Conservation (phyloP, 495 filamentous ascomycete genomes). For the Parachaetomium inaequale region DNA sequence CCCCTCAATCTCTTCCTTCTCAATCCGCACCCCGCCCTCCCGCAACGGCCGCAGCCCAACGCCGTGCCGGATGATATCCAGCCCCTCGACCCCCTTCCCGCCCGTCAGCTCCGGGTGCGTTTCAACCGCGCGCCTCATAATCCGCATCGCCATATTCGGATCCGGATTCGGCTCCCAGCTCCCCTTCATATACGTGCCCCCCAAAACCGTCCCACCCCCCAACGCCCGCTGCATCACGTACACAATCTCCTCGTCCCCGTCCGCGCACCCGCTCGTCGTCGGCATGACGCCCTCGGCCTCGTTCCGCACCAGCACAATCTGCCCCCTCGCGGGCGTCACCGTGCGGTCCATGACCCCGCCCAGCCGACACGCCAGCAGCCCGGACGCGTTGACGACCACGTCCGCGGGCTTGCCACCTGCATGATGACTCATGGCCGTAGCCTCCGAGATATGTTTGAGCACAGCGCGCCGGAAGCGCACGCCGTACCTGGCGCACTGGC, state of each 20-base stretch:
- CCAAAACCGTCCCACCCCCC: constrained; percentile 73
- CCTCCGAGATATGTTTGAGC: constrained; percentile 69
- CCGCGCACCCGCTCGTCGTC: constrained; percentile 72
- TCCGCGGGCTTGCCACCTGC: constrained; percentile 57
- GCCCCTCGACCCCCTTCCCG: constrained; percentile 71
- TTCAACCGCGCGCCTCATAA: constrained; percentile 81
- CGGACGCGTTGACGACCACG: constrained; percentile 83
- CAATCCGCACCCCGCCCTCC: constrained; percentile 71
- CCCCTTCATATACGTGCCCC: constrained; percentile 79
- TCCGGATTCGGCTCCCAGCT: constrained; percentile 83
- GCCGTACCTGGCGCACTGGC: constrained; percentile 68
- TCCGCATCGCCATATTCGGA: constrained; percentile 72
- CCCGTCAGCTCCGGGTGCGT: constrained; percentile 68
- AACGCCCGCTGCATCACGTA: constrained; percentile 92
- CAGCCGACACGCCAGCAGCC: constrained; percentile 65
- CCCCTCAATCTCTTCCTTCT: constrained; percentile 71
- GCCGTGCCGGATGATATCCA: constrained; percentile 83
- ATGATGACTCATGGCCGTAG: constrained; percentile 59
- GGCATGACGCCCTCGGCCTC: constrained; percentile 67
- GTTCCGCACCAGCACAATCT: constrained; percentile 86
- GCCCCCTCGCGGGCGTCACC: constrained; percentile 76
- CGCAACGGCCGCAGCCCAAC: constrained; percentile 82
- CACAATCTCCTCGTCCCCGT: constrained; percentile 71
- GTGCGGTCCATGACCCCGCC: constrained; percentile 78
- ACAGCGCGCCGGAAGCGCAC: constrained; percentile 58